Evolutionary conservation across 2,329 filamentous ascomycete species (phyloP), one percentile per base, ranked within the genome.

Genomic region (Didymella sp.): DNA sequence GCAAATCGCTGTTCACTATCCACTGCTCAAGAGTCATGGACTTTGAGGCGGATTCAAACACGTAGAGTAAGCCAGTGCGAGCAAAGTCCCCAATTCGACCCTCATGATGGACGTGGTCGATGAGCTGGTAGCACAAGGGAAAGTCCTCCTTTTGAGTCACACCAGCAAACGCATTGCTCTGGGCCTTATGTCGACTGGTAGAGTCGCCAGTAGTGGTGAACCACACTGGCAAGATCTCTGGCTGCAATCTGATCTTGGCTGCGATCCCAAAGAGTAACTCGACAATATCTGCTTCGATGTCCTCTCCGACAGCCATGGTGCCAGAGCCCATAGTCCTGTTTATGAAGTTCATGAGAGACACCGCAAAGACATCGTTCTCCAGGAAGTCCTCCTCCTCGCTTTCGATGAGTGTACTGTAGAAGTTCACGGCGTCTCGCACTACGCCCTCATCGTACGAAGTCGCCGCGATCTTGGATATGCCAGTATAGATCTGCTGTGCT

Each of bases 21-120:
- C 95, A 99, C 70, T 92, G 90, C 78, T 99, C 95, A 57, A 99
- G 77, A 1, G 87, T 85, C 19, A 87, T 85, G 0, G 92, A 96
- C 64, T 87, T 89, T 0, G 92, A 94, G 0, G 94, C 92, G 0
- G 92, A 91, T 77, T 98, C 94, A 66, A 98, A 96, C 58, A 99
- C 91, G 77, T 99, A 99, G 7, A 99, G 83, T 60, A 99, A 76
- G 0, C 95, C 95, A 0, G 95, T 99, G 55, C 95, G 84, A 2
- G 95, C 94, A 80, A 99, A 99, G 76, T 99, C 95, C 12, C 95
- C 95, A 17, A 96, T 90, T 53, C 94, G 89, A 38, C 95, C 95
- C 73, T 97, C 94, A 64, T 96, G 90, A 71, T 99, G 94, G 50
- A 99, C 96, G 73, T 96, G 96, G 73, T 99, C 93, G 73, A 99